A percentile compares a stretch with the other conserved stretches of the same genome.
phyloP scores from a whole-genome alignment of 768 basidiomycete genomes.

The Hemileccinum rubropunctum region DNA sequence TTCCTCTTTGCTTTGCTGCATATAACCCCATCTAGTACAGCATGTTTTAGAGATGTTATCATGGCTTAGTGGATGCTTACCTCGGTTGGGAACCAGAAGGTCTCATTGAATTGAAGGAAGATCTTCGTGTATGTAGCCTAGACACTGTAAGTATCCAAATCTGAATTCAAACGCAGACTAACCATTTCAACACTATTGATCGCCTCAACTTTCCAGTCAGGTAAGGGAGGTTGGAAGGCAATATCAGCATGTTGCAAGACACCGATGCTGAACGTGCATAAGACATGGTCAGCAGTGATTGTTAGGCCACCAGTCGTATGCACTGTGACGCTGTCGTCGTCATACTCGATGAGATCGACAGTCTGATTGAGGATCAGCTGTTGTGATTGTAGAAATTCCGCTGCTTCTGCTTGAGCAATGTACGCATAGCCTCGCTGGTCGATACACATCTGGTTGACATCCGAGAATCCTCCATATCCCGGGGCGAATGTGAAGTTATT shows the following conservation, averaged over 20 bases:
- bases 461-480: constrained; percentile 56
- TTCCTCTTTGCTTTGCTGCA: constrained; percentile 55
- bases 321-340: constrained; percentile 43
- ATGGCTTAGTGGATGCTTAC: constrained; percentile 7
- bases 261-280: constrained; percentile 69
- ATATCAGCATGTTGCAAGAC: constrained; percentile 67
- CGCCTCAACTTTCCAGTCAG: constrained; percentile 62
- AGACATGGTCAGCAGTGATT: constrained; percentile 53
- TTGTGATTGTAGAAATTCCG: constrained; percentile 45
- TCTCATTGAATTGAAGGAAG: constrained; percentile 58
- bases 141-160: background rate
- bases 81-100: constrained; percentile 58
- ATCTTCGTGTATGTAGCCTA: constrained; percentile 65
- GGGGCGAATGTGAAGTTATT: constrained; percentile 59
- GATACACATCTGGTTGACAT: constrained; percentile 48
- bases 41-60: background rate
- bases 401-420: constrained; percentile 55
- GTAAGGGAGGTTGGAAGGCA: constrained; percentile 50
- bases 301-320: constrained; percentile 41
- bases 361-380: constrained; percentile 52
- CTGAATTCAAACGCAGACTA: background rate
- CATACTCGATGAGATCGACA: constrained; percentile 47
- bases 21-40: constrained; percentile 42
- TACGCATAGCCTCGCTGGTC: constrained; percentile 64
- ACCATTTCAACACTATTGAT: constrained; percentile 64